Evolutionary conservation across 768 basidiomycete species (phyloP).

Genomic region (Lactarius sanguifluus): DNA sequence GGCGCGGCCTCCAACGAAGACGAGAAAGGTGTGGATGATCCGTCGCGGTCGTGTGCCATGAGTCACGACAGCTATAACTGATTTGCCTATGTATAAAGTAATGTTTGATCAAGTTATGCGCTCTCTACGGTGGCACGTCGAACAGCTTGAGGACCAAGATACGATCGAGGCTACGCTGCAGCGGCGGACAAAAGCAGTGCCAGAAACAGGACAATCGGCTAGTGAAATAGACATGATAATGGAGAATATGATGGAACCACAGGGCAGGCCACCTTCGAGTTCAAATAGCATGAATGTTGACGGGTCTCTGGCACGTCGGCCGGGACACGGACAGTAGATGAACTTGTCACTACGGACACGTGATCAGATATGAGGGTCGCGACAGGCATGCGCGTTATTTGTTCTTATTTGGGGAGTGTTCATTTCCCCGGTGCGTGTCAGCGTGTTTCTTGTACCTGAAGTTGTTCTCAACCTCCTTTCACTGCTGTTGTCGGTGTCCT

Average conservation of each 20-base stretch:
- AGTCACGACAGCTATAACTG: not conserved
- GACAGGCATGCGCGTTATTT: constrained; percentile 23
- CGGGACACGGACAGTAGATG: not conserved
- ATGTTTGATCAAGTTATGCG: constrained; percentile 42
- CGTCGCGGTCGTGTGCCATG: not conserved
- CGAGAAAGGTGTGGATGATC: constrained; percentile 39
- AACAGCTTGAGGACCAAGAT: constrained; percentile 46
- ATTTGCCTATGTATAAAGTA: constrained; percentile 31
- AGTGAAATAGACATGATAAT: constrained; percentile 43
- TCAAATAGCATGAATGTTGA: not conserved
- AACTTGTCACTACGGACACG: constrained; percentile 8
- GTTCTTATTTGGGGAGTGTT: constrained; percentile 21
- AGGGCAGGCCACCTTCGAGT: not conserved
- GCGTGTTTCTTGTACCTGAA: not conserved
- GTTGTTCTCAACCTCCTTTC: constrained; percentile 11
- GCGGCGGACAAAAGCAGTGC: constrained; percentile 39
- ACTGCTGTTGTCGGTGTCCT: not conserved
- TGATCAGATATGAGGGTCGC: not conserved
- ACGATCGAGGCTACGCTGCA: constrained; percentile 42
- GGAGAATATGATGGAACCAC: constrained; percentile 40
- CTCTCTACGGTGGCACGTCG: constrained; percentile 40
- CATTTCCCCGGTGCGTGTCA: constrained; percentile 17
- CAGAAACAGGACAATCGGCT: constrained; percentile 40
- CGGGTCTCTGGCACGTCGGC: not conserved
- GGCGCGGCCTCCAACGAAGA: constrained; percentile 37